These are phyloP conservation scores for Hypericum androsaemum DNA, from an alignment of 345 rosid genomes.

Conservation along the genomic window DNA sequence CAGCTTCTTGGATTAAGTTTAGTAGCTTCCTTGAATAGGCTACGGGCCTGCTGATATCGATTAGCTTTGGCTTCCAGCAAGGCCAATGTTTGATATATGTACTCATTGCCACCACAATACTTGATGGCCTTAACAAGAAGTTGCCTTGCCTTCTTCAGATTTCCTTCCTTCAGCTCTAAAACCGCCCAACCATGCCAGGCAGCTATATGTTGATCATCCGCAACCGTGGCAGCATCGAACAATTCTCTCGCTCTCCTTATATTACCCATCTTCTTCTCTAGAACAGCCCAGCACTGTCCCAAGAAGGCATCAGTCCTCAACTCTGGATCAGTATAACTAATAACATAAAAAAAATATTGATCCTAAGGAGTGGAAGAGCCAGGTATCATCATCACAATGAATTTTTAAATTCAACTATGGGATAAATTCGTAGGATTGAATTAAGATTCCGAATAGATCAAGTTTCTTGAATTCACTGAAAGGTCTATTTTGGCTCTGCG, in stretches of 20 bases:
- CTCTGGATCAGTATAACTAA: background rate
- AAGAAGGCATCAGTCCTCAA: slow-evolving; percentile 14
- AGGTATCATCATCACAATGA: too few relatives aligned
- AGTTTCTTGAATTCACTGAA: too few relatives aligned
- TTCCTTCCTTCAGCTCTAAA: slow-evolving; percentile 84
- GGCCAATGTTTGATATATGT: slow-evolving; percentile 82
- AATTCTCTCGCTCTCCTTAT: slow-evolving; percentile 76
- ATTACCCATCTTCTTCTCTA: slow-evolving; percentile 79
- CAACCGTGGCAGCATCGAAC: slow-evolving; percentile 95
- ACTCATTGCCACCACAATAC: slow-evolving; percentile 84
- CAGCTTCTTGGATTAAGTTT: slow-evolving; percentile 82
- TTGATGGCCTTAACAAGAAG: slow-evolving; percentile 82
- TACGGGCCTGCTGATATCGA: slow-evolving; percentile 68
- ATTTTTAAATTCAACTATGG: too few relatives aligned
- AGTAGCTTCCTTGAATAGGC: slow-evolving; percentile 83
- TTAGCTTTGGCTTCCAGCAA: slow-evolving; percentile 68
- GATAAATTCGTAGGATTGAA: too few relatives aligned
- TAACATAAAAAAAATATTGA: too few relatives aligned
- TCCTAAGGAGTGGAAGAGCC: too few relatives aligned
- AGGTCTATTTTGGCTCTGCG: too few relatives aligned
- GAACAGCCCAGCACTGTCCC: slow-evolving; percentile 93
- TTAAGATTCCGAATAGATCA: too few relatives aligned
- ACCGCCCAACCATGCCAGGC: slow-evolving; percentile 99
- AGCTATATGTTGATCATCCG: slow-evolving; percentile 79
- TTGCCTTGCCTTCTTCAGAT: slow-evolving; percentile 85